Evolutionary conservation across 1,284 basidiomycete species (phyloP).

Genomic region (Tilletia indica): DNA sequence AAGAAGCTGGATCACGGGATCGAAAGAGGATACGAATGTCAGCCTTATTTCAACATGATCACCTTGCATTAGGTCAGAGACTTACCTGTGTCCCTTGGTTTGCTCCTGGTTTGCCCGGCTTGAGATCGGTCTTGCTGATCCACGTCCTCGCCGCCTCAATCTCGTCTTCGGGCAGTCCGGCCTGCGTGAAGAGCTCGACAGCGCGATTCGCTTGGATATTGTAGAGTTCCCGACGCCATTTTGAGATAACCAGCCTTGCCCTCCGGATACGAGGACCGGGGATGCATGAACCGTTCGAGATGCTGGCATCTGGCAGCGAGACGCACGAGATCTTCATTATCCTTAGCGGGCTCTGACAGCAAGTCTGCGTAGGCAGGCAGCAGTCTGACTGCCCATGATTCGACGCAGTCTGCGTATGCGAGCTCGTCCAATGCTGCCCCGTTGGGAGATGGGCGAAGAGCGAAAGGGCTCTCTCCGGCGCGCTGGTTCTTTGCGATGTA

Average conservation of each 20-base stretch:
- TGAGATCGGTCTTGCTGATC: slow-evolving; percentile 50
- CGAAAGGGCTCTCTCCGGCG: neutral
- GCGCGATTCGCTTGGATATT: slow-evolving; percentile 44
- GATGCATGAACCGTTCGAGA: slow-evolving; percentile 47
- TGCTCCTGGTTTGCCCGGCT: slow-evolving; percentile 35
- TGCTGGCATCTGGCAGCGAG: slow-evolving; percentile 53
- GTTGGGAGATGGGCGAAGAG: slow-evolving; percentile 2
- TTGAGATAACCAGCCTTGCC: slow-evolving; percentile 52
- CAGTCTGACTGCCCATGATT: slow-evolving; percentile 26
- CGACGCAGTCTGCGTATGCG: slow-evolving; percentile 47
- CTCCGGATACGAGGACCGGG: slow-evolving; percentile 44
- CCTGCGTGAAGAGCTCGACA: slow-evolving; percentile 31
- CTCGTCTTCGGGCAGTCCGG: slow-evolving; percentile 32
- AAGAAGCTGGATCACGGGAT: slow-evolving; percentile 27
- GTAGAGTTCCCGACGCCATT: slow-evolving; percentile 50
- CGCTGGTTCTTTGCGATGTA: slow-evolving; percentile 24
- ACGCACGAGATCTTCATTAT: slow-evolving; percentile 34
- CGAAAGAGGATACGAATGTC: neutral
- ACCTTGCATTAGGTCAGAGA: neutral
- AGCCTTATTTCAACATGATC: neutral
- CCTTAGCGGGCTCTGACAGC: slow-evolving; percentile 28
- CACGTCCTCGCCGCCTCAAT: slow-evolving; percentile 40
- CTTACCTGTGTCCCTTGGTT: slow-evolving; percentile 39
- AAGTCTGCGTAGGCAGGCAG: slow-evolving; percentile 19
- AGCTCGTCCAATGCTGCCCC: slow-evolving; percentile 42